phyloP scores from a whole-genome alignment of 2,329 filamentous ascomycete genomes.

The Botrytis pseudocinerea region DNA sequence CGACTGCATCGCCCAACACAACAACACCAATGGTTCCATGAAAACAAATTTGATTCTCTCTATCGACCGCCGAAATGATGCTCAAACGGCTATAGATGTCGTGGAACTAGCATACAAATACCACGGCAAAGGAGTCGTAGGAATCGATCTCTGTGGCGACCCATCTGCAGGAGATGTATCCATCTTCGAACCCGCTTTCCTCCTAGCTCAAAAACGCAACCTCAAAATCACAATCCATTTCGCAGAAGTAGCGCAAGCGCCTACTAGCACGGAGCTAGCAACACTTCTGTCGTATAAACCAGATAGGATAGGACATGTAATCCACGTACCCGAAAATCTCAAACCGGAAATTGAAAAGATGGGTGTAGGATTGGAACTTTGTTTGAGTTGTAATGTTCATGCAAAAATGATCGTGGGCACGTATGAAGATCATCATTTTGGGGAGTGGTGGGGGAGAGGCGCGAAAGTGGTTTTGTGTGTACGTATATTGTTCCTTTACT shows the following conservation, averaged over 20 bases:
- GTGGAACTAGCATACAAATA: constrained; percentile 63
- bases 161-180: constrained; percentile 62
- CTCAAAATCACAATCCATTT: constrained; percentile 57
- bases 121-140: constrained; percentile 63
- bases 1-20: constrained; percentile 56
- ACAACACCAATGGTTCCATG: constrained; percentile 45
- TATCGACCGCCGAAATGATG: constrained; percentile 65
- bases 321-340: not conserved
- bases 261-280: not conserved
- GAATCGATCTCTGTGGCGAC: constrained; percentile 77
- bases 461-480: constrained; percentile 68
- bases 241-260: not conserved
- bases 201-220: constrained; percentile 53
- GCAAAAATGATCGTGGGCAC: constrained; percentile 70
- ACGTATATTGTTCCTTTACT: constrained; percentile 44
- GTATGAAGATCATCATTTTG: constrained; percentile 72
- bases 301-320: not conserved
- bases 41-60: constrained; percentile 70
- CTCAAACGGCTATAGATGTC: constrained; percentile 60
- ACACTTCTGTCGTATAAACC: not conserved
- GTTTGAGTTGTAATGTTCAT: constrained; percentile 78
- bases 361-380: constrained; percentile 69
- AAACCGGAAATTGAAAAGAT: constrained; percentile 33
- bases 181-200: constrained; percentile 60
- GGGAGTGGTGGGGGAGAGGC: constrained; percentile 64